A percentile compares a stretch with the other conserved stretches of the same genome.
These are phyloP conservation scores for Lobulomyces angularis DNA, from an alignment of 192 early-diverging fungal genomes.

Conservation along the genomic window DNA sequence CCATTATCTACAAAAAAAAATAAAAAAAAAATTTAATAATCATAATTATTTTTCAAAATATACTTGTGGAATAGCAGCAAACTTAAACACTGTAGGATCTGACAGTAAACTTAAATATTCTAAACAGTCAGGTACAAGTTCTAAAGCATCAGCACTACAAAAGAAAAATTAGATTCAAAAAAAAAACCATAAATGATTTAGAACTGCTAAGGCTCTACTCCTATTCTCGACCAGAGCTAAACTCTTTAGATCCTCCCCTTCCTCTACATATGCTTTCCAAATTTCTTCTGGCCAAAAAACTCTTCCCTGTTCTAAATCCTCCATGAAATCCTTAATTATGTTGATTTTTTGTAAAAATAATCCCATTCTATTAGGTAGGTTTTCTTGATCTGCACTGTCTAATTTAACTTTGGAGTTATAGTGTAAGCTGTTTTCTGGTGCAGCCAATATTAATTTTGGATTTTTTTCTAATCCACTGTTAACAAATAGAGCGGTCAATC, in stretches of 20 bases:
- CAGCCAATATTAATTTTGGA: conserved; percentile 15
- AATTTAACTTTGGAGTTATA: too few relatives aligned
- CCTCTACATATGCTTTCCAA: conserved; percentile 66
- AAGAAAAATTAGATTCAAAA: too few relatives aligned
- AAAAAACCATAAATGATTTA: conserved; percentile 90
- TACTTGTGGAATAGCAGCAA: conserved; percentile 98
- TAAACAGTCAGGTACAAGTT: conserved; percentile 73
- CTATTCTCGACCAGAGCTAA: conserved; percentile 58
- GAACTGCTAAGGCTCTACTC: conserved; percentile 57
- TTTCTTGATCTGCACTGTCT: too few relatives aligned
- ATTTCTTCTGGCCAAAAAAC: conserved; percentile 94
- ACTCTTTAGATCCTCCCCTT: conserved; percentile 46
- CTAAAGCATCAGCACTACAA: conserved; percentile 67
- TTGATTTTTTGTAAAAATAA: conserved; percentile 97
- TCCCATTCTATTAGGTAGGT: conserved; percentile 82
- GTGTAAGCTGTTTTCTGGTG: conserved; percentile 7
- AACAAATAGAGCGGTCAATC: conserved; percentile 81
- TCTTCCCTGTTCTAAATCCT: conserved; percentile 78
- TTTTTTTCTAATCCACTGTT: conserved; percentile 67
- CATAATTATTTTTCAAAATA: conserved; percentile 6
- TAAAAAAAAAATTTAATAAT: not conserved
- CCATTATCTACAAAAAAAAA: conserved; percentile 54
- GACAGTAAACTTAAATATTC: conserved; percentile 68
- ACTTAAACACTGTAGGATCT: conserved; percentile 76
- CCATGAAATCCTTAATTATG: conserved; percentile 89